Conservation (phyloP, 257 asterid genomes). For the Datura wrightii region DNA sequence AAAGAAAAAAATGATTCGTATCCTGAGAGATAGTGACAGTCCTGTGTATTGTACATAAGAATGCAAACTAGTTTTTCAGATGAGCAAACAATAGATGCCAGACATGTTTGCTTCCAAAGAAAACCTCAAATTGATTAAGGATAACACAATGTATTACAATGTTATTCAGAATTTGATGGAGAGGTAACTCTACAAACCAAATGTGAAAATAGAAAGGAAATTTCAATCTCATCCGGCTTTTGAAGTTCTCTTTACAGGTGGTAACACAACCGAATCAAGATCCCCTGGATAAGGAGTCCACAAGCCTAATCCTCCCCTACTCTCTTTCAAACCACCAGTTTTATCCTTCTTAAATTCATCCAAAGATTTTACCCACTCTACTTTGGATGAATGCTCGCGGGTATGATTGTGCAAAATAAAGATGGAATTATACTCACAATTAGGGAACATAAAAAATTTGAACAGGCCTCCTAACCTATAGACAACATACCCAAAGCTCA, state of each 20-base stretch:
- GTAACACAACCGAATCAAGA: constrained; percentile 75
- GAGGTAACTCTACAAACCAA: neutral
- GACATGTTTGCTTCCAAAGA: neutral
- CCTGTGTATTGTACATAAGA: too few relatives aligned
- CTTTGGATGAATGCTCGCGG: constrained; percentile 91
- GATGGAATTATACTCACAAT: constrained; percentile 90
- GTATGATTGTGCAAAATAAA: constrained; percentile 83
- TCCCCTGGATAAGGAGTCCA: constrained; percentile 93
- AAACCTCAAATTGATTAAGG: neutral
- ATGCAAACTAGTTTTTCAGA: neutral
- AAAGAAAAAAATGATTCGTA: too few relatives aligned
- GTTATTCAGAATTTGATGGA: constrained; percentile 22
- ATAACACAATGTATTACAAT: neutral
- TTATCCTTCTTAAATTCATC: constrained; percentile 73
- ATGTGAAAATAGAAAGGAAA: neutral
- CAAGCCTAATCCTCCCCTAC: constrained; percentile 90
- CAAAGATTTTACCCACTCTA: constrained; percentile 91
- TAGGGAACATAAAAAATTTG: constrained; percentile 84
- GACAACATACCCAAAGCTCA: constrained; percentile 91
- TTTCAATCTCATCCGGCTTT: constrained; percentile 75
- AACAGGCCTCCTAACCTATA: constrained; percentile 71
- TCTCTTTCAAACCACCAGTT: constrained; percentile 73
- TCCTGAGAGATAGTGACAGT: too few relatives aligned
- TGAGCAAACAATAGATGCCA: neutral
- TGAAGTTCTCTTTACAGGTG: constrained; percentile 79